These are phyloP conservation scores for Excoecaria cochinchinensis DNA, from an alignment of 345 rosid genomes.

Conservation along the genomic window DNA sequence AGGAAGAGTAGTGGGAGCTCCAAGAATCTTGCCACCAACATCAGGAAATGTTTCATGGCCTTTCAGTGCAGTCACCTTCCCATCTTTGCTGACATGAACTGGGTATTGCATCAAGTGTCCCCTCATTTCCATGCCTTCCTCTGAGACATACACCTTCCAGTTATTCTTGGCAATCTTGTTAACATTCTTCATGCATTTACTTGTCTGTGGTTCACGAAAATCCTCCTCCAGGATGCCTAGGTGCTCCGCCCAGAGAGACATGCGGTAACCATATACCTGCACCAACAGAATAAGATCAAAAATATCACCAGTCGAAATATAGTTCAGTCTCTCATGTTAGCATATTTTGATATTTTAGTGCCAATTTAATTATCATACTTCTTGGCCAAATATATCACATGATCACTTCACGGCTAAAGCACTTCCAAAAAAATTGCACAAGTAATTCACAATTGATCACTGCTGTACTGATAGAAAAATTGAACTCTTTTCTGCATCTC, in stretches of 20 bases:
- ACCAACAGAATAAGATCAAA: not conserved
- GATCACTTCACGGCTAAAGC: too few relatives aligned
- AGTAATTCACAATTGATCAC: too few relatives aligned
- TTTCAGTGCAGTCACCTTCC: slow-evolving; percentile 37
- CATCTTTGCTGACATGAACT: slow-evolving; percentile 36
- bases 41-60: slow-evolving; percentile 57
- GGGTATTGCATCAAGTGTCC: slow-evolving; percentile 69
- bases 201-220: slow-evolving; percentile 39
- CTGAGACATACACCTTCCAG: slow-evolving; percentile 49
- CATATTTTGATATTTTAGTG: too few relatives aligned
- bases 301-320: not conserved
- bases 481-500: too few relatives aligned
- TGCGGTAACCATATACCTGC: slow-evolving; percentile 69
- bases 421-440: too few relatives aligned
- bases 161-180: slow-evolving; percentile 39
- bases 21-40: slow-evolving; percentile 67
- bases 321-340: not conserved
- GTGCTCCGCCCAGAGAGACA: slow-evolving; percentile 76
- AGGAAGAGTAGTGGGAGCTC: slow-evolving; percentile 57
- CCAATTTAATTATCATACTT: too few relatives aligned
- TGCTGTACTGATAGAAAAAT: too few relatives aligned
- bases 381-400: too few relatives aligned
- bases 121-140: slow-evolving; percentile 44
- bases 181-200: slow-evolving; percentile 42
- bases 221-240: slow-evolving; percentile 43